Evolutionary conservation across 768 basidiomycete species (phyloP).

Genomic region (Macrolepiota dolichaula): DNA sequence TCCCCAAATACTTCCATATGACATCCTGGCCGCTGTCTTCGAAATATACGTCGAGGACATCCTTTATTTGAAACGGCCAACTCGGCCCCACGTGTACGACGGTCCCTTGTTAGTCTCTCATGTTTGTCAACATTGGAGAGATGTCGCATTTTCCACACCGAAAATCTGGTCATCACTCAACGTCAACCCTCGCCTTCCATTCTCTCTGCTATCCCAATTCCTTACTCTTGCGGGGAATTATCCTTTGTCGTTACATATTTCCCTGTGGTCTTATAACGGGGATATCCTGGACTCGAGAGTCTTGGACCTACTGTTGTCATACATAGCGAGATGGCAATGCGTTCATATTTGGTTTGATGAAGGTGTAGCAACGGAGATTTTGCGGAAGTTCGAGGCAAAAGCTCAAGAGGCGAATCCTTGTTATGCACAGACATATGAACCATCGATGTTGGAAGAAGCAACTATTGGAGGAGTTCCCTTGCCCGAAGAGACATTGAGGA

Average conservation of each 20-base stretch:
- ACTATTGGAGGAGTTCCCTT: neutral
- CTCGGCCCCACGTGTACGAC: neutral
- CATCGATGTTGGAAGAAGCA: slow-evolving; percentile 1
- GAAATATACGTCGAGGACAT: neutral
- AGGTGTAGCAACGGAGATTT: neutral
- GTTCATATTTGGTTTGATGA: slow-evolving; percentile 7
- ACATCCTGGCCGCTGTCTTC: neutral
- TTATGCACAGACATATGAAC: neutral
- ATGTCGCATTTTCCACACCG: slow-evolving; percentile 7
- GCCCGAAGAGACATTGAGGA: neutral
- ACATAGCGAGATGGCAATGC: neutral
- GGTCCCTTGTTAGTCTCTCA: slow-evolving; percentile 3
- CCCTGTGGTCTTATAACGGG: neutral
- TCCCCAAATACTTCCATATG: neutral
- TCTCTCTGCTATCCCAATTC: slow-evolving; percentile 3
- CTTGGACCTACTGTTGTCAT: neutral
- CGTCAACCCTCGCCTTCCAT: neutral
- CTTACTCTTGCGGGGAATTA: neutral
- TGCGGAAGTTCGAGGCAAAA: neutral
- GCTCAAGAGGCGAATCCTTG: too few species aligned
- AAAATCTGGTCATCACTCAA: neutral
- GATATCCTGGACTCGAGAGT: neutral
- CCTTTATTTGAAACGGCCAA: neutral
- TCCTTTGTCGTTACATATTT: neutral
- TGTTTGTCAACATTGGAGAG: slow-evolving; percentile 10